Evolutionary conservation across 192 early-diverging fungal species (phyloP).

Genomic region (Backusella liffmaniae): DNA sequence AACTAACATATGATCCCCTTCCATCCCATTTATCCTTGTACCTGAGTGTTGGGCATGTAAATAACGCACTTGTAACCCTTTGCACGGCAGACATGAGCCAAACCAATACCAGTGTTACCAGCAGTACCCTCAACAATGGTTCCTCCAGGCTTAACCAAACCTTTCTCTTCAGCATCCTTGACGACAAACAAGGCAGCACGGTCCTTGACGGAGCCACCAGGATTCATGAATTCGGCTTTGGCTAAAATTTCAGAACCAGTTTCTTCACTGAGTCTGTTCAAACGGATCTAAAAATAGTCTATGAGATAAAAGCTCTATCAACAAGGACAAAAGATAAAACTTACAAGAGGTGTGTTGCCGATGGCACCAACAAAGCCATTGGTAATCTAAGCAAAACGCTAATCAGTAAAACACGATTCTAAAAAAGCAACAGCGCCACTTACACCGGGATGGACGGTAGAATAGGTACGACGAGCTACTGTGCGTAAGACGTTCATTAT

Average conservation of each 20-base stretch:
- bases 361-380: conserved; percentile 81
- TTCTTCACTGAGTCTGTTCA: conserved; percentile 67
- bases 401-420: not conserved
- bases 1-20: not conserved
- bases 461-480: conserved; percentile 16
- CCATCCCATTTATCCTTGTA: conserved; percentile 6
- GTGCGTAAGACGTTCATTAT: conserved; percentile 22
- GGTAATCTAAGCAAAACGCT: conserved; percentile 42
- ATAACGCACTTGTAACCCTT: conserved; percentile 95
- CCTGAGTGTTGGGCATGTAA: conserved; percentile 97
- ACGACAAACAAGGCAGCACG: conserved; percentile 93
- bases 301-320: not conserved
- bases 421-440: not conserved
- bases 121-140: conserved; percentile 88
- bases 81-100: conserved; percentile 91
- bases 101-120: conserved; percentile 95
- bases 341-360: conserved; percentile 90
- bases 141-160: conserved; percentile 81
- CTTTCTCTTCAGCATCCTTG: conserved; percentile 88
- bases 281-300: conserved; percentile 52
- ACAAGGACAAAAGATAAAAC: conserved; percentile 8
- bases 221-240: conserved; percentile 98
- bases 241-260: conserved; percentile 86
- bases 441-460: conserved; percentile 19
- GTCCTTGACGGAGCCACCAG: conserved; percentile 96